Evolutionary conservation across 2,329 filamentous ascomycete species (phyloP).

Genomic region (Aureobasidium musti): DNA sequence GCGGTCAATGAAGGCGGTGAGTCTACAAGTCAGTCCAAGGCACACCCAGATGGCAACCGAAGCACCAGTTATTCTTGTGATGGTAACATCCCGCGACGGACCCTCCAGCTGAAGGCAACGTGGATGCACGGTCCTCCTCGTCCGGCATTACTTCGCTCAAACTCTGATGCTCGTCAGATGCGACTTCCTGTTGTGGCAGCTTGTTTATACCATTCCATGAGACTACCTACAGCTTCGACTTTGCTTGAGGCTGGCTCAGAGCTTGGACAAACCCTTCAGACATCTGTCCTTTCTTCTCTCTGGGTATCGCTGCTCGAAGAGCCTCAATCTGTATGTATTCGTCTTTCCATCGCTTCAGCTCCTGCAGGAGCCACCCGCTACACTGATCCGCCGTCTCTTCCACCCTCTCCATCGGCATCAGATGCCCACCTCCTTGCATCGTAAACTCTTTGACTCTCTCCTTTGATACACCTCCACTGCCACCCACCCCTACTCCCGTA

Average conservation of each 20-base stretch:
- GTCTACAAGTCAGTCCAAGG: not conserved
- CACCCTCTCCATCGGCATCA: constrained; percentile 81
- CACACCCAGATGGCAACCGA: not conserved
- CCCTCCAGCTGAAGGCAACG: not conserved
- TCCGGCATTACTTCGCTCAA: not conserved
- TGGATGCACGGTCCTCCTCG: not conserved
- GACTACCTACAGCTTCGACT: constrained; percentile 29
- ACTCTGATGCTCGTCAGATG: not conserved
- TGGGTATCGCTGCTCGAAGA: constrained; percentile 29
- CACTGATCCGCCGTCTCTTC: constrained; percentile 61
- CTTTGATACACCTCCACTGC: constrained; percentile 63
- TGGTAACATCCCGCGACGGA: not conserved
- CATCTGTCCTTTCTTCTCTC: constrained; percentile 37
- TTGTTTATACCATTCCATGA: not conserved
- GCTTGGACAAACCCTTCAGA: constrained; percentile 36
- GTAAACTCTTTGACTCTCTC: constrained; percentile 68
- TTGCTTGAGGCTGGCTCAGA: constrained; percentile 27
- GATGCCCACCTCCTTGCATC: constrained; percentile 68
- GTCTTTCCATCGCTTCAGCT: constrained; percentile 41
- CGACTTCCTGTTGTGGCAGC: not conserved
- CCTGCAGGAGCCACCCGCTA: constrained; percentile 43
- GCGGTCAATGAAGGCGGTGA: constrained; percentile 25
- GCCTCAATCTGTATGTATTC: constrained; percentile 34
- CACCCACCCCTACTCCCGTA: constrained; percentile 68
- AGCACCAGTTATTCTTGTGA: not conserved